phyloP scores from a whole-genome alignment of 306 rosid species.

The Abrus precatorius region DNA sequence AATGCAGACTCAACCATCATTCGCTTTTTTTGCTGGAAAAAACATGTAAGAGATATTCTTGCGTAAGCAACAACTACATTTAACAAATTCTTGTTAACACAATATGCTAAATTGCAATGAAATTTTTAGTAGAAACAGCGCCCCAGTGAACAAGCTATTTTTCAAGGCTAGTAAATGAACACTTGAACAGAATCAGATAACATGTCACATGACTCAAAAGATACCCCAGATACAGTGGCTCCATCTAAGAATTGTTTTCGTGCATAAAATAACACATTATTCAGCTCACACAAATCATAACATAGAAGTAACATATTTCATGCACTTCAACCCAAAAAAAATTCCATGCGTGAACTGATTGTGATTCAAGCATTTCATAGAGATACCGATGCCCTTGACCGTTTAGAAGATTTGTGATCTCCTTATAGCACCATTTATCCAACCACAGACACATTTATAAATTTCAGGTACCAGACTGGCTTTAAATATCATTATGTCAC shows the following conservation, averaged over 20 bases:
- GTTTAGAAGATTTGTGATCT: slow-evolving; percentile 14
- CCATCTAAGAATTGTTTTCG: background rate
- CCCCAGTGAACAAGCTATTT: background rate
- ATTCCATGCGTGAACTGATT: background rate
- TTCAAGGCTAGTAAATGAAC: background rate
- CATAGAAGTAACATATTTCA: background rate
- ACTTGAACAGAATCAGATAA: background rate
- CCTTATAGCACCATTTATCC: background rate
- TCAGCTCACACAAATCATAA: slow-evolving; percentile 7
- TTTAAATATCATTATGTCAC: slow-evolving; percentile 1
- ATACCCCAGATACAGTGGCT: background rate
- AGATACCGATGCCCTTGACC: background rate
- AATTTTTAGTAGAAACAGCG: slow-evolving; percentile 20
- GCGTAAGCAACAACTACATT: slow-evolving; percentile 44
- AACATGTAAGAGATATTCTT: slow-evolving; percentile 20
- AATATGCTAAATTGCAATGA: background rate
- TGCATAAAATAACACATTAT: background rate
- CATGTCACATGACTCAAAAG: slow-evolving; percentile 24
- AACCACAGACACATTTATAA: background rate
- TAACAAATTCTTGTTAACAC: background rate
- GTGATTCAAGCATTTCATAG: background rate
- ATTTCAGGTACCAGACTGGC: background rate
- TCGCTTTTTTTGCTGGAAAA: slow-evolving; percentile 90
- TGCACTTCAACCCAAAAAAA: background rate
- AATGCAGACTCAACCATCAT: slow-evolving; percentile 96